Base-by-base conservation (phyloP, 169 alveolate species). In the Sarcocystis neurona region DNA sequence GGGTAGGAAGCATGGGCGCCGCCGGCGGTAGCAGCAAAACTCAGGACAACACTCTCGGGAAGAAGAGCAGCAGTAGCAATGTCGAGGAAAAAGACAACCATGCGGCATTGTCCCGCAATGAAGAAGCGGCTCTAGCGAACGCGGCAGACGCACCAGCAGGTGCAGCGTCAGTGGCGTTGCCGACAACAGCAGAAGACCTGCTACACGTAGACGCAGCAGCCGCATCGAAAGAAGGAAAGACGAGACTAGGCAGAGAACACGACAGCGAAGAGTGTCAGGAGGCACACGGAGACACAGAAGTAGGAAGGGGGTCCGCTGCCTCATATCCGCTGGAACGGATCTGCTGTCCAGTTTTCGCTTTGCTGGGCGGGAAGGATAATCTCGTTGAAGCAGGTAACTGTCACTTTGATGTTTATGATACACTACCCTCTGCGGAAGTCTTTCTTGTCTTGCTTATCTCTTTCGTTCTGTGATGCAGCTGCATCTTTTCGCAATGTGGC, bases 341-440 rank as follows among this genome's bases (percentile, higher is more conserved):
- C 43, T 10, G 77, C 47, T 56, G 91, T 37, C 46, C 6, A 15
- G 70, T 77, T 32, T 63, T 58, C 34, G 91, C 87, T 1, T 56
- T 75, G 63, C 43, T 87, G 6, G 91, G 91, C 47, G 63, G 87
- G 15, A 72, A 87, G 23, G 91, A 87, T 82, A 87, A 87, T 44
- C 91, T 87, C 44, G 91, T 87, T 43, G 41, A 41, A 5, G 53
- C 91, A 15, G 91, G 91, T 87, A 46, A 87, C n/a, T n/a, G n/a
- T n/a, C n/a, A n/a, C n/a, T n/a, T n/a, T n/a, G n/a, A n/a, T n/a
- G n/a, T n/a, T n/a, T n/a, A n/a, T n/a, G n/a, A n/a, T n/a, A n/a
- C n/a, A n/a, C n/a, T n/a, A n/a, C n/a, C n/a, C n/a, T n/a, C n/a
- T n/a, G n/a, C n/a, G n/a, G n/a, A n/a, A n/a, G n/a, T n/a, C n/a